These are phyloP conservation scores for Capillidium heterosporum DNA, from an alignment of 371 early-diverging fungal genomes.

Conservation along the genomic window DNA sequence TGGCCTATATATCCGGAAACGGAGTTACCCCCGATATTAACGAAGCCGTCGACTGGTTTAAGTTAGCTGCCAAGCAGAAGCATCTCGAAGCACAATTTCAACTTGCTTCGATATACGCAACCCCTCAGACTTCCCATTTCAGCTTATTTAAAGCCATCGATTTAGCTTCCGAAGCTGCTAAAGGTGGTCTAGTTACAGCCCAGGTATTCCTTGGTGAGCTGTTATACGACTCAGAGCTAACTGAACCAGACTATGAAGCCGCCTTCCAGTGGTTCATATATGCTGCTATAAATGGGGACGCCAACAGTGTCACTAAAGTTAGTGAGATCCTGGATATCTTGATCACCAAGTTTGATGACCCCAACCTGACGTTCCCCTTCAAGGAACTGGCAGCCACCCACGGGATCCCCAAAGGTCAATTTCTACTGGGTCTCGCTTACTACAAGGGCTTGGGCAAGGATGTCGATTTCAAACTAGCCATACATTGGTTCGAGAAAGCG, in stretches of 20 bases:
- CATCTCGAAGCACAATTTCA: slow-evolving; percentile 11
- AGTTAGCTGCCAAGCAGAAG: slow-evolving; percentile 24
- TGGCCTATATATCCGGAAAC: too few relatives aligned
- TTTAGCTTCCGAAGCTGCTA: slow-evolving; percentile 13
- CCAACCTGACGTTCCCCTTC: too few relatives aligned
- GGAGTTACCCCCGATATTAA: too few relatives aligned
- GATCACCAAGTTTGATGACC: too few relatives aligned
- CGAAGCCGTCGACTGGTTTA: too few relatives aligned
- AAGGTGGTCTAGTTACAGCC: background rate
- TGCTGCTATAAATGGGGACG: slow-evolving; percentile 34
- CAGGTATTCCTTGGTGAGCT: slow-evolving; percentile 43
- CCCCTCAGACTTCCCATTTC: slow-evolving; percentile 20
- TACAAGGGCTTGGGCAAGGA: slow-evolving; percentile 51
- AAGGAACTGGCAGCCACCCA: too few relatives aligned
- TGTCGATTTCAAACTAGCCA: slow-evolving; percentile 28
- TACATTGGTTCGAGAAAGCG: slow-evolving; percentile 37
- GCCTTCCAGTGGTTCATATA: slow-evolving; percentile 34
- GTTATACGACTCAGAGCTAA: slow-evolving; percentile 41
- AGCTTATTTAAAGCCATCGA: slow-evolving; percentile 46
- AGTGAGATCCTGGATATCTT: too few relatives aligned
- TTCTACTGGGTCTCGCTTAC: slow-evolving; percentile 51
- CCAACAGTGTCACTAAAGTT: too few relatives aligned
- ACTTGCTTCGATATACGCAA: slow-evolving; percentile 57
- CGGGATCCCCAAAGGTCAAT: too few relatives aligned
- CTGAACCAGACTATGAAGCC: slow-evolving; percentile 23